Evolutionary conservation across 176 grass and related monocot genomes (phyloP).

Genomic region (Echinochloa phyllopogon): DNA sequence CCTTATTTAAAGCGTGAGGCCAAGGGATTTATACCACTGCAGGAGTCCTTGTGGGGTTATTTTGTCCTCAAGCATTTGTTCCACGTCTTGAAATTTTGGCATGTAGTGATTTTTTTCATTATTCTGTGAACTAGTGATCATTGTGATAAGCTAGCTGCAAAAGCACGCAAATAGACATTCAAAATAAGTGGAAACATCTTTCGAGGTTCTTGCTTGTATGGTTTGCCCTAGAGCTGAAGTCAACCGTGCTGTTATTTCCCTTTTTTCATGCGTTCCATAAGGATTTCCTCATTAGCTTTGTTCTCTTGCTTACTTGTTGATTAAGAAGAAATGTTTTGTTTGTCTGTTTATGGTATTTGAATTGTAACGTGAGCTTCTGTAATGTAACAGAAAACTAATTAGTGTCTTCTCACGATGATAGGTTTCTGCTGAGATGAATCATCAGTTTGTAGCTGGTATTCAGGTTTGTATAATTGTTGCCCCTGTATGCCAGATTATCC

Average conservation of each 20-base stretch:
- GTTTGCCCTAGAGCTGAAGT: constrained; percentile 32
- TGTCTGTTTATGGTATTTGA: constrained; percentile 27
- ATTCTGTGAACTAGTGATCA: constrained; percentile 43
- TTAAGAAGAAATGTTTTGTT: constrained; percentile 8
- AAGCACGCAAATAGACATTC: constrained; percentile 40
- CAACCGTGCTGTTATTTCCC: not conserved
- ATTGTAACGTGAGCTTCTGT: constrained; percentile 5
- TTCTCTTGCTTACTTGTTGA: constrained; percentile 8
- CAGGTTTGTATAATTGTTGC: constrained; percentile 47
- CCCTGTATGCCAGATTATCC: constrained; percentile 28
- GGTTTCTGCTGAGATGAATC: constrained; percentile 68
- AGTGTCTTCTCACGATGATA: constrained; percentile 29
- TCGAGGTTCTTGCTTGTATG: not conserved
- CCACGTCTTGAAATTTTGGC: constrained; percentile 43
- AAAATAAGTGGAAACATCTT: constrained; percentile 16
- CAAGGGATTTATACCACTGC: constrained; percentile 37
- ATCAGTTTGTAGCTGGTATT: constrained; percentile 66
- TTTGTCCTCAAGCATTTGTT: constrained; percentile 54
- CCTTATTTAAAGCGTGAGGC: constrained; percentile 44
- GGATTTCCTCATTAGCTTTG: constrained; percentile 2
- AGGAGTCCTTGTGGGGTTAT: constrained; percentile 49
- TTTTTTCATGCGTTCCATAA: not conserved
- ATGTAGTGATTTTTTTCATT: constrained; percentile 48
- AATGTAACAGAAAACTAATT: constrained; percentile 35
- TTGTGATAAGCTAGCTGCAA: constrained; percentile 48